These are phyloP conservation scores for Trichoderma sp. DNA, from an alignment of 2,329 filamentous ascomycete genomes.

Conservation along the genomic window DNA sequence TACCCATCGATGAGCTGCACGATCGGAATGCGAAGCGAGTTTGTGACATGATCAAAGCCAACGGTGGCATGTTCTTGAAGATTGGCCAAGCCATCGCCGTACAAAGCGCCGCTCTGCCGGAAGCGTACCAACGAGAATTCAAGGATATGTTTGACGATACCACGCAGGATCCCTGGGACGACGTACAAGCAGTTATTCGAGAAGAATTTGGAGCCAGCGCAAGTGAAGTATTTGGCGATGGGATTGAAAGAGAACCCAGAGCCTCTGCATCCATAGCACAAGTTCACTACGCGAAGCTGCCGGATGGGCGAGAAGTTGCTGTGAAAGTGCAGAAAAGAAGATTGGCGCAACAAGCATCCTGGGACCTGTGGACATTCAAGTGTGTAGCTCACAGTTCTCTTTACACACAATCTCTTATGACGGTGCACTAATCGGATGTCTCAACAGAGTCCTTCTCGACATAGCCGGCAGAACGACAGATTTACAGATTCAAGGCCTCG, in stretches of 20 bases:
- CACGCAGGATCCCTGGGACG: slow-evolving; percentile 12
- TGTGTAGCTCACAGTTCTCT: neutral
- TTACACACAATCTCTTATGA: neutral
- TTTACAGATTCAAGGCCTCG: slow-evolving; percentile 18
- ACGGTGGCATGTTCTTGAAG: slow-evolving; percentile 26
- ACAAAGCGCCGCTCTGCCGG: slow-evolving; percentile 17
- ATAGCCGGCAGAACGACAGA: slow-evolving; percentile 6
- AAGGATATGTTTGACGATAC: slow-evolving; percentile 27
- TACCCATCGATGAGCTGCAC: slow-evolving; percentile 17
- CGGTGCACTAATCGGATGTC: slow-evolving; percentile 44
- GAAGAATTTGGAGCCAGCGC: slow-evolving; percentile 25
- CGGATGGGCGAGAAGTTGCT: slow-evolving; percentile 21
- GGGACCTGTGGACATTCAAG: slow-evolving; percentile 27
- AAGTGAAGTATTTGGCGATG: slow-evolving; percentile 12
- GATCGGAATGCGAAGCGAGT: slow-evolving; percentile 18
- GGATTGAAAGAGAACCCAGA: slow-evolving; percentile 15
- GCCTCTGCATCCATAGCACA: slow-evolving; percentile 25
- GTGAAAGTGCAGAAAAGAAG: slow-evolving; percentile 21
- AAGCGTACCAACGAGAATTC: slow-evolving; percentile 26
- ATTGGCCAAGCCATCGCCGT: slow-evolving; percentile 27
- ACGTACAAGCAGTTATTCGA: slow-evolving; percentile 18
- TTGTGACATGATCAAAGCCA: slow-evolving; percentile 21
- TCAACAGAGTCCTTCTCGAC: neutral
- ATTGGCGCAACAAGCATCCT: slow-evolving; percentile 16
- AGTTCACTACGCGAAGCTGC: slow-evolving; percentile 22